Evolutionary conservation across 2,329 filamentous ascomycete genomes (phyloP), one percentile per base, ranked within the genome.

Genomic region (Pseudogymnoascus pannorum): DNA sequence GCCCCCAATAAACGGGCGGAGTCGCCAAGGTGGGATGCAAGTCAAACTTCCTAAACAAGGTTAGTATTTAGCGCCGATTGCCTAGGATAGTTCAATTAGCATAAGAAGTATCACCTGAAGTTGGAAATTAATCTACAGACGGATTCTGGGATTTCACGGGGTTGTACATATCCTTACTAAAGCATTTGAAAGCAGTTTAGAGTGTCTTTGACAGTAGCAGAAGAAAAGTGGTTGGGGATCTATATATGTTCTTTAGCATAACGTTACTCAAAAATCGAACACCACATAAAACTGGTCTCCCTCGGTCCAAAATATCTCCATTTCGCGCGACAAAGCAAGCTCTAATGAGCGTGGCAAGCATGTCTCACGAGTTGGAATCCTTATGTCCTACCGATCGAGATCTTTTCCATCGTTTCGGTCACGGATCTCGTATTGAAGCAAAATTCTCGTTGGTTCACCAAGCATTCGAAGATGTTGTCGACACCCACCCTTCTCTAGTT

Each of bases 381-480:
- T 65, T 72, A 35, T 66, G 65, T 62, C 58, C 57, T 7, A 62
- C 64, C 60, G 69, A 72, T 61, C 66, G 63, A 42, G 44, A 51
- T 14, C 65, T 68, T 60, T 69, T 70, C 62, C 66, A 68, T 48
- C 60, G 67, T 31, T 72, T 71, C 58, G 68, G 71, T 22, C 66
- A 65, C 57, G 72, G 72, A 4, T 63, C 69, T 18, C 64, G 67
- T 11, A 59, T 66, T 26, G 22, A 65, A 5, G 64, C 67, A 44
- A 74, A 74, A 14, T 78, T 77, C 64, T 63, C 69, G 12, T 63
- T 71, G 26, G 65, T 72, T 42, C 69, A 72, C 48, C 60, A 67
- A 63, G 71, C 71, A 9, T 72, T 73, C 60, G 71, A 73, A 60
- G 60, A 62, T 33, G 63, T 68, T 22, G 77, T 74, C 8, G 68